Evolutionary conservation across 495 filamentous ascomycete genomes (phyloP), one percentile per base, ranked within the genome.

Genomic region (Chaetomium tenue): DNA sequence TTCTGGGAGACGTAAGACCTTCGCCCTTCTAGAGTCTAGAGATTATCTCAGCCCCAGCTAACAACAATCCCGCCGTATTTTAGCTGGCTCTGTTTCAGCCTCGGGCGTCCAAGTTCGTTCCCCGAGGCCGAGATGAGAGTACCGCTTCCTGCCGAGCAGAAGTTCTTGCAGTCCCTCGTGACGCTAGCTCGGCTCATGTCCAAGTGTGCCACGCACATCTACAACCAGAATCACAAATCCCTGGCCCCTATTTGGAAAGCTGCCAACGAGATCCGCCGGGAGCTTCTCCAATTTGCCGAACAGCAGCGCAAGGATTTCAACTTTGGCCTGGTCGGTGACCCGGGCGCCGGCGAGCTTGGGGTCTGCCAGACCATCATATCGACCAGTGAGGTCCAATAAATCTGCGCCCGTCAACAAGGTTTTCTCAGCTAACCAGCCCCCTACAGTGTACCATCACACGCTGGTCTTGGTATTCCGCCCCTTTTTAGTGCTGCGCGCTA

Each of bases 11-110:
- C 13, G 54, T 57, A 42, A 57, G 54, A 40, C 8, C 9, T 23
- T n/a, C 54, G n/a, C 20, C 16, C 2, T 30, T 6, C 28, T 30
- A 2, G 6, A 5, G n/a, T 25, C 37, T 8, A 13, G n/a, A 9
- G 9, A 20, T 16, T 15, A 18, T 33, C 33, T 42, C 18, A 8
- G 15, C 2, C 54, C n/a, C 33, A 23, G n/a, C 40, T 15, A 40
- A 15, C 39, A 12, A 57, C 33, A 42, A 40, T 23, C 23, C n/a
- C 30, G 9, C 20, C 33, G n/a, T 13, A 12, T 57, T 9, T 37
- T 37, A 57, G 54, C 30, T 57, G 54, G 54, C 54, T 57, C 33
- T 57, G 54, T 33, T 57, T 57, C 54, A 57, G 54, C n/a, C 33
- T 42, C 37, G 54, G 54, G 6, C 54, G 54, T 42, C 54, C 54